Evolutionary conservation across 345 rosid genomes (phyloP).

Genomic region (Camelina sativa): DNA sequence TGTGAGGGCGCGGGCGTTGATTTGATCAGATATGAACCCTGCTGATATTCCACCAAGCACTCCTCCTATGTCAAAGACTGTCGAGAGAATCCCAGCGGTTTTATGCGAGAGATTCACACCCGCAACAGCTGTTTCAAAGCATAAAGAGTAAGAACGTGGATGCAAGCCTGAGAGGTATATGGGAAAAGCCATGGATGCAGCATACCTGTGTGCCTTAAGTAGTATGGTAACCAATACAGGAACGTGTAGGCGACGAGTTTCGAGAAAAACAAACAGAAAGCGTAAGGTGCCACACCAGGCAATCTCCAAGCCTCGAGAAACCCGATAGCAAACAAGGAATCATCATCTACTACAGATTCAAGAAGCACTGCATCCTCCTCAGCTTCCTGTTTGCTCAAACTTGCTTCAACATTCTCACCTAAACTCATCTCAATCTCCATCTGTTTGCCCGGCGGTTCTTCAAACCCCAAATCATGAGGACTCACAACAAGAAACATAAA

Average conservation of each 20-base stretch:
- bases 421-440: constrained; percentile 65
- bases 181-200: not conserved
- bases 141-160: constrained; percentile 27
- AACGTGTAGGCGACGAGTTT: constrained; percentile 96
- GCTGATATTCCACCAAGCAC: constrained; percentile 85
- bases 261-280: constrained; percentile 88
- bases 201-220: constrained; percentile 84
- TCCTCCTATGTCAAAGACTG: constrained; percentile 83
- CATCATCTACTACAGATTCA: constrained; percentile 51
- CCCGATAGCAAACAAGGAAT: constrained; percentile 64
- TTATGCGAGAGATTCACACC: constrained; percentile 81
- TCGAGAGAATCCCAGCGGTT: constrained; percentile 82
- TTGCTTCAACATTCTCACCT: constrained; percentile 38
- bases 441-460: constrained; percentile 31
- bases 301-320: constrained; percentile 90
- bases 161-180: not conserved
- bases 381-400: constrained; percentile 44
- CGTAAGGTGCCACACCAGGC: constrained; percentile 84
- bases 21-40: constrained; percentile 73
- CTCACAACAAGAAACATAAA: constrained; percentile 69
- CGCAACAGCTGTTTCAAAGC: constrained; percentile 67
- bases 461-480: constrained; percentile 76
- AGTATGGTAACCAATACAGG: constrained; percentile 91
- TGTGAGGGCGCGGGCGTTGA: constrained; percentile 81
- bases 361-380: constrained; percentile 60